A percentile compares a stretch with the other conserved stretches of the same genome.
Evolutionary conservation across 2,329 filamentous ascomycete species (phyloP).

Genomic region (Hymenoscyphus linearis): DNA sequence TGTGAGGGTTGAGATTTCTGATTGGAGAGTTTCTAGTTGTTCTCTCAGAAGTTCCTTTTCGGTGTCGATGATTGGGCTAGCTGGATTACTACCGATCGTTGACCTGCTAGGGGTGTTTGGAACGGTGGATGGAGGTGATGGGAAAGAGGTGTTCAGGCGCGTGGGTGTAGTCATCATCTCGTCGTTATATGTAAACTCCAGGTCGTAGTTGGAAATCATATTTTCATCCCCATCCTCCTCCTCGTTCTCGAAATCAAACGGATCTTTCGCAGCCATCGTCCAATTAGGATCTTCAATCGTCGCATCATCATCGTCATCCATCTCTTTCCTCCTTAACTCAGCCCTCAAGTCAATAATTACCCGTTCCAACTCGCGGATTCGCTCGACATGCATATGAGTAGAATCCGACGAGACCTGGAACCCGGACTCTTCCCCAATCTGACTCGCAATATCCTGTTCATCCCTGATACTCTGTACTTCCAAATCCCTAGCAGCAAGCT

Average conservation of each 20-base stretch:
- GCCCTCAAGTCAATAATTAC: conserved; percentile 25
- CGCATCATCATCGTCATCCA: conserved; percentile 11
- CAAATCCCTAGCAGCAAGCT: conserved; percentile 36
- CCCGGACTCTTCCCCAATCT: conserved; percentile 27
- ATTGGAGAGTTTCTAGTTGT: conserved; percentile 24
- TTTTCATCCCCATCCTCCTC: conserved; percentile 27
- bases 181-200: conserved; percentile 13
- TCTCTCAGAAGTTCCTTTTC: conserved; percentile 22
- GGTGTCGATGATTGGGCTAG: conserved; percentile 19
- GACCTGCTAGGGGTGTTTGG: conserved; percentile 27
- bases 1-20: conserved; percentile 24
- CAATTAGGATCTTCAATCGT: conserved; percentile 36
- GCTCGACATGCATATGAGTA: conserved; percentile 18
- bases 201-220: conserved; percentile 32
- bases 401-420: conserved; percentile 11
- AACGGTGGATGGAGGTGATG: conserved; percentile 29
- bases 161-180: conserved; percentile 28
- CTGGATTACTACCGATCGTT: conserved; percentile 21
- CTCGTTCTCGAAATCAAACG: conserved; percentile 30
- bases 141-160: conserved; percentile 27
- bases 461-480: conserved; percentile 29
- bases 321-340: conserved; percentile 25
- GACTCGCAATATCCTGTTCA: conserved; percentile 27
- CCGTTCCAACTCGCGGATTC: conserved; percentile 27
- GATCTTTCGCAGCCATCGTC: conserved; percentile 46